Percentiles rank a stretch among this genome's conserved stretches.
Conservation (phyloP, 371 early-diverging fungal species). For the Circinella minor region DNA sequence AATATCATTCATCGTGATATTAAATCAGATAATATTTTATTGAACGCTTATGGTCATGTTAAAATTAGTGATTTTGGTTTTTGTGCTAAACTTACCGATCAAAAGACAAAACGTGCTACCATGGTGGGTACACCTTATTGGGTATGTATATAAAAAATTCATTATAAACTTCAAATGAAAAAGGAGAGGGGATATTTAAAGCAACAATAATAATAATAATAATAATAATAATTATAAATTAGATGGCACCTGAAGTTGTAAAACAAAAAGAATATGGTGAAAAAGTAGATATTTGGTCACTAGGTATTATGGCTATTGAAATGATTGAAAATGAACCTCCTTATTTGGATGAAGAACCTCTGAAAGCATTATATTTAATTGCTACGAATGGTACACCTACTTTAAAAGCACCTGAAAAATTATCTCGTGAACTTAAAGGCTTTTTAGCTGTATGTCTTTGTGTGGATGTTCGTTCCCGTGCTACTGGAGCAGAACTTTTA, state of each 20-base stretch:
- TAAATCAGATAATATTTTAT: slow-evolving; percentile 94
- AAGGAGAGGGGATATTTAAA: too few relatives aligned
- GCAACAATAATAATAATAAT: too few relatives aligned
- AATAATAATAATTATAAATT: too few relatives aligned
- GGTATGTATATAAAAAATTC: too few relatives aligned
- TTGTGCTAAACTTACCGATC: slow-evolving; percentile 85
- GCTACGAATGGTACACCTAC: slow-evolving; percentile 98
- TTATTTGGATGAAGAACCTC: slow-evolving; percentile 93
- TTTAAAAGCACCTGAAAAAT: slow-evolving; percentile 83
- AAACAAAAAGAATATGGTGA: slow-evolving; percentile 90
- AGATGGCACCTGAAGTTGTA: slow-evolving; percentile 92
- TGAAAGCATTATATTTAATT: slow-evolving; percentile 94
- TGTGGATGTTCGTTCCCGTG: slow-evolving; percentile 88
- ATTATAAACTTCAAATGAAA: too few relatives aligned
- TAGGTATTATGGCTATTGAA: slow-evolving; percentile 97
- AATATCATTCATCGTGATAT: slow-evolving; percentile 98
- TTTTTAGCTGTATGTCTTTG: slow-evolving; percentile 89
- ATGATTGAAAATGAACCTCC: slow-evolving; percentile 99
- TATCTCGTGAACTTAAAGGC: slow-evolving; percentile 84
- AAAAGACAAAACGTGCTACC: slow-evolving; percentile 85
- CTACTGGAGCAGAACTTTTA: slow-evolving; percentile 84
- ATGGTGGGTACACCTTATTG: slow-evolving; percentile 95
- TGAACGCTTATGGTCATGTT: slow-evolving; percentile 87
- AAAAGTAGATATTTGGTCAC: slow-evolving; percentile 93
- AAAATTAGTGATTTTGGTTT: slow-evolving; percentile 96